Base-by-base conservation (phyloP, 1,284 basidiomycete genomes). In the Leccinum pachyderme region DNA sequence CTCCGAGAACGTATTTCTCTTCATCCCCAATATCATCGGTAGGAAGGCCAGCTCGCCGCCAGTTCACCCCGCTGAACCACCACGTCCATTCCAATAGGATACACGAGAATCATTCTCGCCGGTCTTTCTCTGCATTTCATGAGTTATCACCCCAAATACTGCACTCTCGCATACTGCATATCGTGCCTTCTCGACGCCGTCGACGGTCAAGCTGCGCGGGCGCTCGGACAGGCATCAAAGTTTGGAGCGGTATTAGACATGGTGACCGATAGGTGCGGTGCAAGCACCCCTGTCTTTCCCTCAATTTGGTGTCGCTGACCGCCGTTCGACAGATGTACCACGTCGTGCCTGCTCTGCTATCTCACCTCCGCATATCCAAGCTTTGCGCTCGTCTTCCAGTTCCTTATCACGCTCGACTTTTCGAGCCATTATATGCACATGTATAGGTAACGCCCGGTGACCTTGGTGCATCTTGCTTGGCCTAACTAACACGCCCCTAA, bases 361-460 rank as follows among this genome's bases (percentile, higher is more conserved):
- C 83, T 99, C 41, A 86, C 94, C 8, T 90, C 89, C 6, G 91
- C 86, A 45, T 99, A 98, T 74, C 93, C 94, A 7, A 68, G 77
- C 32, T 91, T 79, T 62, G 91, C 95, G 3, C 77, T 97, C 50
- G 68, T 89, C 50, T 98, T 99, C 79, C 95, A 98, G 74, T 90
- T 91, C 72, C 85, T 99, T 59, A 98, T 99, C 74, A 86, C 95
- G 0, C 86, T 99, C 60, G 97, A 99, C 75, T 99, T 99, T 72
- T 89, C 90, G 61, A 96, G 93, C 66, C 96, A 99, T 74, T 99
- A 98, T 77, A 98, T 99, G 83, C 97, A 99, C 77, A 99, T 99
- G 96, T 98, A 98, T 76, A 96, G 94, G 95, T 95, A 65, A 57
- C 35, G 12, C 39, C 5, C 35, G 13, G n/a, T n/a, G n/a, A 28